Percentiles rank a stretch among this genome's conserved stretches.
Evolutionary conservation across 108 stramenopile species (phyloP).

Genomic region (Nitzschia putrida): DNA sequence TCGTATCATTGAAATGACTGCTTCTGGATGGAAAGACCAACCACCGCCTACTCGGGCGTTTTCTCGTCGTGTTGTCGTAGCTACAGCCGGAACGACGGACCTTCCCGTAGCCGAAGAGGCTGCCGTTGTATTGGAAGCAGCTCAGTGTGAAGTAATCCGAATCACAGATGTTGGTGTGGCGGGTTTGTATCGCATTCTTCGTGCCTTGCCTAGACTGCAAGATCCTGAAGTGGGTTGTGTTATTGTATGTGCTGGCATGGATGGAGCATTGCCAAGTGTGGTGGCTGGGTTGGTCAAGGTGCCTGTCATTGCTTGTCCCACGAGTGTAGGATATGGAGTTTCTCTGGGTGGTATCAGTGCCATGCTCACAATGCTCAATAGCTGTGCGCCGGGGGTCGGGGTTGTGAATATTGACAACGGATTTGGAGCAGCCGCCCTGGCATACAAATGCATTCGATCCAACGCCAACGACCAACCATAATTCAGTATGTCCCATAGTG

Average conservation of each 20-base stretch:
- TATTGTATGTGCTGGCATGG: conserved; percentile 94
- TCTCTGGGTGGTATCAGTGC: conserved; percentile 90
- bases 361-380: conserved; percentile 94
- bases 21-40: conserved; percentile 38
- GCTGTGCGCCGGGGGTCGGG: conserved; percentile 93
- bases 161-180: conserved; percentile 96
- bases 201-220: conserved; percentile 67
- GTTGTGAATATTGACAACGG: conserved; percentile 98
- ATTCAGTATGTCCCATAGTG: background rate
- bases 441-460: conserved; percentile 65
- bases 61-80: conserved; percentile 62
- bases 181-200: conserved; percentile 90
- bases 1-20: conserved; percentile 66
- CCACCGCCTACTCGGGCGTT: conserved; percentile 10
- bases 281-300: conserved; percentile 90
- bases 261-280: conserved; percentile 94
- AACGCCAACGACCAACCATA: background rate
- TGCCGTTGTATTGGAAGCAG: conserved; percentile 69
- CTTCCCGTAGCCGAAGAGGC: conserved; percentile 91
- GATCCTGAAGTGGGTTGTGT: conserved; percentile 75
- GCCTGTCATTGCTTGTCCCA: conserved; percentile 94
- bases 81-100: conserved; percentile 90
- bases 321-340: conserved; percentile 92
- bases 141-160: conserved; percentile 63
- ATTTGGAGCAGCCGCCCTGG: conserved; percentile 93